phyloP scores from a whole-genome alignment of 73 alveolate species.

The Durusdinium trenchii region DNA sequence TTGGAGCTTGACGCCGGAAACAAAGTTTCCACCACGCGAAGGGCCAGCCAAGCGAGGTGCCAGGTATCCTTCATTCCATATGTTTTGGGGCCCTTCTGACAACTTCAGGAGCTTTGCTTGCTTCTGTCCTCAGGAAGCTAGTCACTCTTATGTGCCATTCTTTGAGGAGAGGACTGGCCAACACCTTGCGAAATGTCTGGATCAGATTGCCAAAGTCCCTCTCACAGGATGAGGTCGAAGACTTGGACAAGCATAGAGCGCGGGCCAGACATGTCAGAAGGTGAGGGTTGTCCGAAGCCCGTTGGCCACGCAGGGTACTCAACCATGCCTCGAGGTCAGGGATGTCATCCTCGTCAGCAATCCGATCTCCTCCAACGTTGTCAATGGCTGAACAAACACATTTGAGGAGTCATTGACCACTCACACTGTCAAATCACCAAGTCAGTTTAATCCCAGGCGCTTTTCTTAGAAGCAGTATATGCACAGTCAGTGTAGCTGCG shows the following conservation, averaged over 20 bases:
- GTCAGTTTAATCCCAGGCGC: neutral
- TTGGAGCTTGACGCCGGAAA: neutral
- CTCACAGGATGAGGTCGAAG: neutral
- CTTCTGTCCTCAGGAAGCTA: neutral
- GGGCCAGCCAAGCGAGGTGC: neutral
- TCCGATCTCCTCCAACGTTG: neutral
- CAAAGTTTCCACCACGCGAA: neutral
- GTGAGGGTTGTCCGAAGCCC: neutral
- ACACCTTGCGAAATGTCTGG: neutral
- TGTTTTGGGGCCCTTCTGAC: neutral
- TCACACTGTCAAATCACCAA: neutral
- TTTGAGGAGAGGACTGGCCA: neutral
- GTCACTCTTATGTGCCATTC: neutral
- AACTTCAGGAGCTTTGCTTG: neutral
- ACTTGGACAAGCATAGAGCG: neutral
- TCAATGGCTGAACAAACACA: neutral
- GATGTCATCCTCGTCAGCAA: neutral
- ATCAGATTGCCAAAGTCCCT: constrained; percentile 1
- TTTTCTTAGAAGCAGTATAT: neutral
- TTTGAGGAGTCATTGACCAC: neutral
- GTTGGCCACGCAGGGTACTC: neutral
- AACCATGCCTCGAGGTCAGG: neutral
- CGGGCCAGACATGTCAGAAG: neutral
- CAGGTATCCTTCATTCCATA: neutral
- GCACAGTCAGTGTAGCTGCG: neutral